A percentile compares a stretch with the other conserved stretches of the same genome.
phyloP scores from a whole-genome alignment of 495 filamentous ascomycete species.

The Hypoxylon lienhwacheense region DNA sequence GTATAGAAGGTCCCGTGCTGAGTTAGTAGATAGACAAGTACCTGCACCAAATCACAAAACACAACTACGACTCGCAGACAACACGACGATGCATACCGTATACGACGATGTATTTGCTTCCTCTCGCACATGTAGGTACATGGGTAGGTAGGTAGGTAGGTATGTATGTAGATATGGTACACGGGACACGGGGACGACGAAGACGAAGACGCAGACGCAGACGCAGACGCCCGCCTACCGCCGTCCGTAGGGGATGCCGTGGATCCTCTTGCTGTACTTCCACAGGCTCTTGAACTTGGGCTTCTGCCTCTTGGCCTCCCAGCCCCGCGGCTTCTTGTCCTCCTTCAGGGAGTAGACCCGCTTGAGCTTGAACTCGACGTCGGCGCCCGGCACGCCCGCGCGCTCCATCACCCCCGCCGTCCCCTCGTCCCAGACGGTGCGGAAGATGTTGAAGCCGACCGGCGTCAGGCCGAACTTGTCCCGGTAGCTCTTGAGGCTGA shows the following conservation, averaged over 20 bases:
- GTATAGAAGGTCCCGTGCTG: too few relatives aligned
- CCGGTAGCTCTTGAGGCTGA: conserved; percentile 71
- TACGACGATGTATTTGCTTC: too few relatives aligned
- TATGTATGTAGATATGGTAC: too few relatives aligned
- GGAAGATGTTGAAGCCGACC: conserved; percentile 84
- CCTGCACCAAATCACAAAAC: too few relatives aligned
- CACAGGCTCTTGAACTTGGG: conserved; percentile 57
- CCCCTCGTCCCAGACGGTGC: conserved; percentile 83
- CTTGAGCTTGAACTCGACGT: conserved; percentile 82
- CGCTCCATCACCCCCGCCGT: conserved; percentile 84
- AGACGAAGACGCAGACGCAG: too few relatives aligned
- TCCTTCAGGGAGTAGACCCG: conserved; percentile 56
- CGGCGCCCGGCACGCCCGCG: conserved; percentile 70
- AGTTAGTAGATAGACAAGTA: too few relatives aligned
- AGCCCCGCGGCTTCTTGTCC: conserved; percentile 54
- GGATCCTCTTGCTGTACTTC: conserved; percentile 56
- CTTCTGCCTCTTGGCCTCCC: conserved; percentile 59
- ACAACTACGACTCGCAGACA: too few relatives aligned
- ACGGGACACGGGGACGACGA: too few relatives aligned
- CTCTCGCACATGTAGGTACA: too few relatives aligned
- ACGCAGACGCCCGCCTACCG: too few relatives aligned
- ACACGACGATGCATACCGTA: too few relatives aligned
- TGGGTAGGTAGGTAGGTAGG: too few relatives aligned
- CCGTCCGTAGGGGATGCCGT: conserved; percentile 29
- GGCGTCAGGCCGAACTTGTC: conserved; percentile 67